Conservation (phyloP, 371 early-diverging fungal species). For the Phascolomyces articulosus region DNA sequence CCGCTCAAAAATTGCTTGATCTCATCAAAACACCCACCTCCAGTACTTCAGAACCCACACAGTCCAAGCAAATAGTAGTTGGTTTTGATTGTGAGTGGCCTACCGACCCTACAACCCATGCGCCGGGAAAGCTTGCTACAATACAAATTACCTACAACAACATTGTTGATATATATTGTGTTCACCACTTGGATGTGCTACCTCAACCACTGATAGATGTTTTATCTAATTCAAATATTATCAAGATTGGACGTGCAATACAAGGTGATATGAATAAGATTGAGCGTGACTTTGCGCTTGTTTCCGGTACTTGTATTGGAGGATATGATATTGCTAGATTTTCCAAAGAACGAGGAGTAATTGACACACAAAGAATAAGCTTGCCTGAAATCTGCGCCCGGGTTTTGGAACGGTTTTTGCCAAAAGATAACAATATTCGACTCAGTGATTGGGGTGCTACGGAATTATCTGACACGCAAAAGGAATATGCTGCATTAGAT, state of each 20-base stretch:
- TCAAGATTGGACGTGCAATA: background rate
- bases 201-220: too few relatives aligned
- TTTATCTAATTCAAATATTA: too few relatives aligned
- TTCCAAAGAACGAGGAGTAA: background rate
- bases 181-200: too few relatives aligned
- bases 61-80: too few relatives aligned
- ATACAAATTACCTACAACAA: too few relatives aligned
- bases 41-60: too few relatives aligned
- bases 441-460: background rate
- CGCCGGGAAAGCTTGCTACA: too few relatives aligned
- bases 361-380: background rate
- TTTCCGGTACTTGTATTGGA: background rate
- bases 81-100: too few relatives aligned
- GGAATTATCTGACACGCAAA: background rate
- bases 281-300: background rate
- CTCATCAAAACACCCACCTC: too few relatives aligned
- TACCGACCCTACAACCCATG: too few relatives aligned
- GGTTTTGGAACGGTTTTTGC: background rate
- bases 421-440: background rate
- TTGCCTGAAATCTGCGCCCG: background rate
- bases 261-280: background rate
- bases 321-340: background rate
- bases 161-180: too few relatives aligned
- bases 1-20: too few relatives aligned
- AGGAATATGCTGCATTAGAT: background rate